These are phyloP conservation scores for Phytophthora tubulina DNA, from an alignment of 352 stramenopile species.

Conservation along the genomic window DNA sequence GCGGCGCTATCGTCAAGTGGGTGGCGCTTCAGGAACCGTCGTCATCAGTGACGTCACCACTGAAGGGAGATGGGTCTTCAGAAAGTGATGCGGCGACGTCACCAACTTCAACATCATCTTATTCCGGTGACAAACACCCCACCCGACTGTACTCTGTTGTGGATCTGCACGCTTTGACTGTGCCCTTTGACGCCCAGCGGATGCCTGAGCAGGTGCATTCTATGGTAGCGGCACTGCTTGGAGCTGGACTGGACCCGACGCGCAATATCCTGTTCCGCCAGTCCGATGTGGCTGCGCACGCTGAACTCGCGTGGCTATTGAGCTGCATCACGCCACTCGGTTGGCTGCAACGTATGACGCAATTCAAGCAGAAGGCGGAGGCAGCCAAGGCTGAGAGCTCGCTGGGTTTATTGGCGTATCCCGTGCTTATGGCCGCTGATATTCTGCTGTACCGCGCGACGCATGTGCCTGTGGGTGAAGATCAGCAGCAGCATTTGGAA, in stretches of 20 bases:
- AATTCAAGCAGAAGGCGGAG: conserved; percentile 99
- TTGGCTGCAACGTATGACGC: conserved; percentile 99
- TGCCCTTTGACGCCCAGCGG: conserved; percentile 92
- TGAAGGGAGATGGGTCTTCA: conserved; percentile 22
- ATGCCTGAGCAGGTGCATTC: conserved; percentile 92
- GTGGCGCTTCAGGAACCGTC: conserved; percentile 92
- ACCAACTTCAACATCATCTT: conserved; percentile 27
- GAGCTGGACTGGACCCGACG: conserved; percentile 89
- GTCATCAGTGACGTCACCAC: conserved; percentile 16
- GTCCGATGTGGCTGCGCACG: conserved; percentile 87
- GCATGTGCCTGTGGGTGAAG: conserved; percentile 98
- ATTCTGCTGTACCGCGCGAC: conserved; percentile 99
- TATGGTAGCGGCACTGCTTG: conserved; percentile 95
- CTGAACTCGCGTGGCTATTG: conserved; percentile 98
- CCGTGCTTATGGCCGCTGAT: conserved; percentile 99
- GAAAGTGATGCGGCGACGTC: conserved; percentile 29
- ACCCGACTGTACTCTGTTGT: conserved; percentile 89
- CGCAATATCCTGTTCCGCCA: conserved; percentile 85
- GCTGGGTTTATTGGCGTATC: conserved; percentile 97
- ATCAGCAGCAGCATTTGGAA: conserved; percentile 99
- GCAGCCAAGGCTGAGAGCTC: conserved; percentile 78
- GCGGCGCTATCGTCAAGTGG: conserved; percentile 98
- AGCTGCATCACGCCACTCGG: conserved; percentile 98
- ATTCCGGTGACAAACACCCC: conserved; percentile 11
- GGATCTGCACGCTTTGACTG: conserved; percentile 98